Conservation (phyloP, 345 rosid genomes). For the Carallia brachiata region DNA sequence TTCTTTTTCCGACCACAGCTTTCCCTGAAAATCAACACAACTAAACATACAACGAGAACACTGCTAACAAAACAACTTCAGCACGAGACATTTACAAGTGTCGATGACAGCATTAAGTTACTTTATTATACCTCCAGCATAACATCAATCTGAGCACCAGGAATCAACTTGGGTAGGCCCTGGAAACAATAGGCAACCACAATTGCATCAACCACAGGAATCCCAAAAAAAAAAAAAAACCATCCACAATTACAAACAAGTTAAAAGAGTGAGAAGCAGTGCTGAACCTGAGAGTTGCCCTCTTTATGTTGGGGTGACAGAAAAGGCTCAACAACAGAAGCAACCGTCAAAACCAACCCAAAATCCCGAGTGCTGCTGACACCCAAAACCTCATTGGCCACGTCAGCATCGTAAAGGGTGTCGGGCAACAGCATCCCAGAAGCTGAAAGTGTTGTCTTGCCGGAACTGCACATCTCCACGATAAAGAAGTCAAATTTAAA, state of each 20-base stretch:
- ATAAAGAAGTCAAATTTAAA: neutral
- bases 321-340: slow-evolving; percentile 85
- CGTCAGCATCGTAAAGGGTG: slow-evolving; percentile 38
- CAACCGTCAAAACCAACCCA: slow-evolving; percentile 66
- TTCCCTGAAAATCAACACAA: slow-evolving; percentile 41
- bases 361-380: slow-evolving; percentile 23
- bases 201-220: neutral
- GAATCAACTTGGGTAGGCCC: too few species aligned
- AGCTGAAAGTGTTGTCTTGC: slow-evolving; percentile 79
- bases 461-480: slow-evolving; percentile 49
- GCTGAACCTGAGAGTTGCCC: slow-evolving; percentile 48
- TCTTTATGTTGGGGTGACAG: slow-evolving; percentile 42
- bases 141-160: slow-evolving; percentile 21
- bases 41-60: slow-evolving; percentile 9
- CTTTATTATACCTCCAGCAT: slow-evolving; percentile 65
- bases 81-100: slow-evolving; percentile 16
- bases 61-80: neutral
- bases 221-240: neutral
- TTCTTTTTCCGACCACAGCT: slow-evolving; percentile 16
- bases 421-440: slow-evolving; percentile 75
- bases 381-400: slow-evolving; percentile 35
- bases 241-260: neutral
- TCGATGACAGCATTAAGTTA: slow-evolving; percentile 1
- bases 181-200: neutral
- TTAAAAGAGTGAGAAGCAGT: neutral